phyloP scores from a whole-genome alignment of 352 stramenopile species.

The Globisporangium rhizosaccharum region DNA sequence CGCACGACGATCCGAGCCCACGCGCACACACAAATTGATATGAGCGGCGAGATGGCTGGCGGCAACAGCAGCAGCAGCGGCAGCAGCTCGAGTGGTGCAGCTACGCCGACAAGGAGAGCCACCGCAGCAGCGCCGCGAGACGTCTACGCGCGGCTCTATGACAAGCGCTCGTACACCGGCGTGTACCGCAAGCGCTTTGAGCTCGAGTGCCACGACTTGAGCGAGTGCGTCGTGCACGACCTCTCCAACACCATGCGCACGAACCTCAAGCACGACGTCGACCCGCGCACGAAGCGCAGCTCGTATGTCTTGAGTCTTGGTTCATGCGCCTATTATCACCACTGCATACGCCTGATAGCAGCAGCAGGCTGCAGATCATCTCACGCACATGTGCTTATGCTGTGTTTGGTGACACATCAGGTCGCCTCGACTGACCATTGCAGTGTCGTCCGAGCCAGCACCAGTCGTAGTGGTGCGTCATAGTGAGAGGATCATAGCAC shows the following conservation, averaged over 20 bases:
- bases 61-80: neutral
- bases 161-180: conserved; percentile 62
- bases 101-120: too few relatives aligned
- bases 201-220: conserved; percentile 36
- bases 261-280: conserved; percentile 49
- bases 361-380: too few relatives aligned
- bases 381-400: neutral
- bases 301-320: conserved; percentile 17
- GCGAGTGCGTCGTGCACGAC: conserved; percentile 45
- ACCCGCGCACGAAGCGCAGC: conserved; percentile 36
- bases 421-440: conserved; percentile 15
- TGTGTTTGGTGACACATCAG: neutral
- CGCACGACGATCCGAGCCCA: too few relatives aligned
- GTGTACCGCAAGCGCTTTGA: conserved; percentile 65
- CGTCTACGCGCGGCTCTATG: conserved; percentile 52
- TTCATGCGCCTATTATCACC: too few relatives aligned
- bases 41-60: too few relatives aligned
- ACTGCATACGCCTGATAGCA: too few relatives aligned
- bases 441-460: conserved; percentile 6
- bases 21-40: too few relatives aligned
- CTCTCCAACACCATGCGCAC: conserved; percentile 48
- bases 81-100: neutral
- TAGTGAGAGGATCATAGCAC: neutral
- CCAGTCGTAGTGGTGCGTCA: conserved; percentile 10
- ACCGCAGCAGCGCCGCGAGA: conserved; percentile 12